phyloP scores from a whole-genome alignment of 768 basidiomycete genomes.

The Symmetrospora coprosmae region DNA sequence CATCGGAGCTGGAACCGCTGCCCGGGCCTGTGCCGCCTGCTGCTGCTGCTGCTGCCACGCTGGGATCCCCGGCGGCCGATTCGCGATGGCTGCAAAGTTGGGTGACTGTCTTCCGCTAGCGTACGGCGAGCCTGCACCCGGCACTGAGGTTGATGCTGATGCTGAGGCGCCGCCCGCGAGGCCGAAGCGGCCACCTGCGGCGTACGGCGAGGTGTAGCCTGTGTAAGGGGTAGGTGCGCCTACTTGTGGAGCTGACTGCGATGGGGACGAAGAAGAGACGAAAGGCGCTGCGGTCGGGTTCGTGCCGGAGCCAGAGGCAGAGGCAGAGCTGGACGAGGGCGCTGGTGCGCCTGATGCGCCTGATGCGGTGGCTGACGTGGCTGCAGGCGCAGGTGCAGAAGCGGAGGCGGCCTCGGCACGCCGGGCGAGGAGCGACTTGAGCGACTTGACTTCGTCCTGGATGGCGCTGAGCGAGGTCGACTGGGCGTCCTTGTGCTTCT shows the following conservation, averaged over 20 bases:
- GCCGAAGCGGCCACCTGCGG: not conserved
- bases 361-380: too few species aligned
- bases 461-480: constrained; percentile 68
- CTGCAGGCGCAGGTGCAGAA: not conserved
- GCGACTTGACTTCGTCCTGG: constrained; percentile 83
- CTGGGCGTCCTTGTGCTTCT: constrained; percentile 77
- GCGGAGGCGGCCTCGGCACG: not conserved
- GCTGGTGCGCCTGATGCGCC: too few species aligned
- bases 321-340: too few species aligned
- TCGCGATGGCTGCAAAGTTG: constrained; percentile 5
- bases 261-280: too few species aligned
- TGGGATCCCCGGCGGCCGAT: constrained; percentile 18
- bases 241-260: too few species aligned
- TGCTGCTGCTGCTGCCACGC: constrained; percentile 11
- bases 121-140: not conserved
- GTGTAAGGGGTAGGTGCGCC: too few species aligned
- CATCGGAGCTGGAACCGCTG: not conserved
- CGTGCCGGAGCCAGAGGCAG: too few species aligned
- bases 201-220: too few species aligned
- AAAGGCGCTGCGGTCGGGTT: too few species aligned
- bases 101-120: not conserved
- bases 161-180: not conserved
- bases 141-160: not conserved
- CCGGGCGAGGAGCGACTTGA: constrained; percentile 59
- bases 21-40: not conserved